Evolutionary conservation across 495 filamentous ascomycete species (phyloP), one percentile per base, ranked within the genome.

Genomic region (Penicillium arizonense): DNA sequence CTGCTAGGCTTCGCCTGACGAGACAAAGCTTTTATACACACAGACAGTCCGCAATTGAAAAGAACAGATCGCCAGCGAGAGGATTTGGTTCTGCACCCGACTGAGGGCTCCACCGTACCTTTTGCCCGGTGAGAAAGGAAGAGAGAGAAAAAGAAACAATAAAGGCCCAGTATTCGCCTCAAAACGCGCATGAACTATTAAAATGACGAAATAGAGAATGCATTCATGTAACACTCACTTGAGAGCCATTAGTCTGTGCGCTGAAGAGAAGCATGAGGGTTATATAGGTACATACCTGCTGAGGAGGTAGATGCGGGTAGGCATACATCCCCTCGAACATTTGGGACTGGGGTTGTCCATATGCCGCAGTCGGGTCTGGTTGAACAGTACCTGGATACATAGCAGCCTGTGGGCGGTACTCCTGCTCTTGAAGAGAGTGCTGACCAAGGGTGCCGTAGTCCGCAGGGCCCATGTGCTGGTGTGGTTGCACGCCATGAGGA

Each of bases 311-410:
- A 55, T 83, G 77, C 33, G 86, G 80, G 69, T 90, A 94, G 30
- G 81, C 70, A 73, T 97, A 97, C 80, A 97, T 96, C 46, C 77
- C 80, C 56, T 91, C 89, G 64, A 93, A 96, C 82, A 96, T 94
- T 58, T 84, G 85, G 38, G 83, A 78, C 59, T 85, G 85, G 35
- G 85, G 82, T 47, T 91, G 87, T 36, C 83, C 87, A 66, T 93
- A 92, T 23, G 81, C 77, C 35, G 80, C 79, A 30, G 81, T 76
- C 6, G 86, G 86, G 42, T 87, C 86, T 21, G 83, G 74, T 57
- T 87, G 89, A 28, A 90, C 88, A 44, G 89, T 83, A 12, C 81
- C 81, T 10, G 84, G 76, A 69, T 96, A 97, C 82, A 96, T 90
- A 42, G 77, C 75, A 36, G 80, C 84, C 61, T 83, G 83, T 44